Evolutionary conservation across 371 early-diverging fungal genomes (phyloP).

Genomic region (Apophysomyces ossiformis): DNA sequence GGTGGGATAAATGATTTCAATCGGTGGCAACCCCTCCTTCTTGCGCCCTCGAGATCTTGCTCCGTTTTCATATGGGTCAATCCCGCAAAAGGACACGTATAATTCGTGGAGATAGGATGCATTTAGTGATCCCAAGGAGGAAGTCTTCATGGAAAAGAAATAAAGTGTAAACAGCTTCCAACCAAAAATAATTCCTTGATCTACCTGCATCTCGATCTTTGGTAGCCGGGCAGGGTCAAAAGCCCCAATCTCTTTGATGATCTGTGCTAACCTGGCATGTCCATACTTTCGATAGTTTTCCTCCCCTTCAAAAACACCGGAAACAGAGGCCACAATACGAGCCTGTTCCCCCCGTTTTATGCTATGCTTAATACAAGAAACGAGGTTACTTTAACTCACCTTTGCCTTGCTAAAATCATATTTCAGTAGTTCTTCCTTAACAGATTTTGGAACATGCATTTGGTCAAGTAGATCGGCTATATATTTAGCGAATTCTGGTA

Average conservation of each 20-base stretch:
- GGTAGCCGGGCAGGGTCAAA: conserved; percentile 21
- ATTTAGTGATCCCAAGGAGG: conserved; percentile 43
- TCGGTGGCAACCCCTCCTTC: conserved; percentile 34
- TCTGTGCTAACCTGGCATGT: conserved; percentile 41
- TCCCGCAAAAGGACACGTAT: conserved; percentile 46
- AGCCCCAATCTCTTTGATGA: conserved; percentile 33
- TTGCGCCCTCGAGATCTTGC: conserved; percentile 18
- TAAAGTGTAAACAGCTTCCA: background rate
- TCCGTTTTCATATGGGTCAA: conserved; percentile 24
- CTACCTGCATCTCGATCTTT: conserved; percentile 53
- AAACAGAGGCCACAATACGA: conserved; percentile 45
- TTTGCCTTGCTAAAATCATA: conserved; percentile 49
- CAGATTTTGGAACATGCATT: conserved; percentile 45
- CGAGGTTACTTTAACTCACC: conserved; percentile 10
- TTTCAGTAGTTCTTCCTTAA: conserved; percentile 36
- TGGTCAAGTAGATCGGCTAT: conserved; percentile 33
- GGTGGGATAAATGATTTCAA: conserved; percentile 38
- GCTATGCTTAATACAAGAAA: background rate
- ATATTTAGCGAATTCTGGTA: conserved; percentile 44
- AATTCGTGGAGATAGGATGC: conserved; percentile 38
- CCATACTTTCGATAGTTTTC: conserved; percentile 35
- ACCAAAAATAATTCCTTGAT: background rate
- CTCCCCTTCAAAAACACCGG: conserved; percentile 44
- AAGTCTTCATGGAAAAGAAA: conserved; percentile 32
- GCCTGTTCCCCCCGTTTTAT: conserved; percentile 21